These are phyloP conservation scores for Lepidium aucheri DNA, from an alignment of 345 rosid genomes.

Conservation along the genomic window DNA sequence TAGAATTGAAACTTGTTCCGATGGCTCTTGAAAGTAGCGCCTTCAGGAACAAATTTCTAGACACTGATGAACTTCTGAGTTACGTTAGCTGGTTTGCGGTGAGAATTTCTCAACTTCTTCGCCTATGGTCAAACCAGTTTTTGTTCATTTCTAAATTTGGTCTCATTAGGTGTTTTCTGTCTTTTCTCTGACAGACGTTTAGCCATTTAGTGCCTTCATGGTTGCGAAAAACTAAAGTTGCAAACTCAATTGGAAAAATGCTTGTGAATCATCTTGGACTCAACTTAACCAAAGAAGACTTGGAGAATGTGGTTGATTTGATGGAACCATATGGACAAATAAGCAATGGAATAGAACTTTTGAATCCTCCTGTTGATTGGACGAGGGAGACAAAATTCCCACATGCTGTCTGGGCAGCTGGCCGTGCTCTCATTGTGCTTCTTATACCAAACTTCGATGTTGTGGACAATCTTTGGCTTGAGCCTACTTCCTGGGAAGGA, in stretches of 20 bases:
- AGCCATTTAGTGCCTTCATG: conserved; percentile 54
- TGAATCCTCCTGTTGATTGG: conserved; percentile 86
- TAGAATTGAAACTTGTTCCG: conserved; percentile 88
- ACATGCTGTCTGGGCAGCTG: conserved; percentile 97
- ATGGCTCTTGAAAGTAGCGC: conserved; percentile 92
- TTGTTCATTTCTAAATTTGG: background rate
- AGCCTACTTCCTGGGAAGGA: conserved; percentile 95
- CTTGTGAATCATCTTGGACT: conserved; percentile 93
- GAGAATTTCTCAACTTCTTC: conserved; percentile 28
- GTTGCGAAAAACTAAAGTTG: conserved; percentile 54
- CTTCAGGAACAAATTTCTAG: conserved; percentile 86
- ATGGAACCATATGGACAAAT: conserved; percentile 98
- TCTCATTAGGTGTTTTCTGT: conserved; percentile 1
- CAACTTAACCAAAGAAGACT: conserved; percentile 64
- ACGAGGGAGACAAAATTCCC: conserved; percentile 84
- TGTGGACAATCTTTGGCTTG: conserved; percentile 88
- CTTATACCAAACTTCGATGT: conserved; percentile 75
- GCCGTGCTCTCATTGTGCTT: conserved; percentile 76
- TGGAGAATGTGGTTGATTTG: conserved; percentile 83
- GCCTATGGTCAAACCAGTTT: background rate
- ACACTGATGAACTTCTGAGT: conserved; percentile 80
- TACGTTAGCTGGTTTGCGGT: conserved; percentile 91
- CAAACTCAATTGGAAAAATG: conserved; percentile 51
- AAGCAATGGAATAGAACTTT: conserved; percentile 79
- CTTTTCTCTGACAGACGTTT: conserved; percentile 51